Conservation (phyloP, 176 grass and related monocot genomes). For the Cenchrus americanus region DNA sequence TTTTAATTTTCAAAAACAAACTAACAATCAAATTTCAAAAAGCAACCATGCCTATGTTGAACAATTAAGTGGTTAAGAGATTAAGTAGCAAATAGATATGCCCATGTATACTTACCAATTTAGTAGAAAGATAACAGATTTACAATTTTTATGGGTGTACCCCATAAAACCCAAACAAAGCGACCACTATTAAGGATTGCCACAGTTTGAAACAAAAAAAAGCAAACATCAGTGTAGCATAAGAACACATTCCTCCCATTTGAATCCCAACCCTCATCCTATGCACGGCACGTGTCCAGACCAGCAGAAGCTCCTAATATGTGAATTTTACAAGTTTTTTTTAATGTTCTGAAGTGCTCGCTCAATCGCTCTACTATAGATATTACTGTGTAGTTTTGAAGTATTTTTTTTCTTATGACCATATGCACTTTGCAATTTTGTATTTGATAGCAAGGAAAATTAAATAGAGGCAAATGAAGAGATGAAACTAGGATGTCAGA, state of each 20-base stretch:
- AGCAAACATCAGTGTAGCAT: background rate
- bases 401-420: background rate
- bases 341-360: background rate
- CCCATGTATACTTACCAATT: background rate
- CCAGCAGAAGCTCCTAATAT: background rate
- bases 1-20: slow-evolving; percentile 6
- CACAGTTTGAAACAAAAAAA: background rate
- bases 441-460: background rate
- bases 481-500: background rate
- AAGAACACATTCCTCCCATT: background rate
- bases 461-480: background rate
- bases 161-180: too few relatives aligned
- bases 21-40: background rate
- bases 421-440: background rate
- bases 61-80: background rate
- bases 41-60: background rate
- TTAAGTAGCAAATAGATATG: slow-evolving; percentile 13
- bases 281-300: background rate
- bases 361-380: too few relatives aligned
- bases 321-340: background rate
- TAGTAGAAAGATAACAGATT: too few relatives aligned
- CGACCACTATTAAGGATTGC: too few relatives aligned
- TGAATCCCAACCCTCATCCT: background rate
- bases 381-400: background rate
- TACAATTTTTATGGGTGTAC: too few relatives aligned